These are phyloP conservation scores for Aegle marmelos DNA, from an alignment of 345 rosid genomes.

Conservation along the genomic window DNA sequence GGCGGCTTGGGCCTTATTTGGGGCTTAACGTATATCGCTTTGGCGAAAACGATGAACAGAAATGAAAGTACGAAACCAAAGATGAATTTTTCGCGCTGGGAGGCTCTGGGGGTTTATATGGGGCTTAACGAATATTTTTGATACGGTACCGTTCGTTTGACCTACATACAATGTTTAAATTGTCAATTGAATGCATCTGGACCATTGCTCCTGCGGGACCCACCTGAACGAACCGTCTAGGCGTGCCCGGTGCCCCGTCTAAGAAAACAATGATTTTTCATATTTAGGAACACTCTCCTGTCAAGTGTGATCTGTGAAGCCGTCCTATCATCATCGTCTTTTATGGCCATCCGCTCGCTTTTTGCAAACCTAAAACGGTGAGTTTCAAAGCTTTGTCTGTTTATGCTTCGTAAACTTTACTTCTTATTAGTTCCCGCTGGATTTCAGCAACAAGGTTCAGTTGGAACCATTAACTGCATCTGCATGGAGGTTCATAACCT, in stretches of 20 bases:
- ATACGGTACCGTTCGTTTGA: background rate
- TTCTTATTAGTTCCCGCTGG: background rate
- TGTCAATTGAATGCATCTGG: background rate
- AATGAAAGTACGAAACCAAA: background rate
- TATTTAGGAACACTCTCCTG: background rate
- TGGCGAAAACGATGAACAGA: background rate
- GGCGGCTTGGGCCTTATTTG: background rate
- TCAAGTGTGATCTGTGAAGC: background rate
- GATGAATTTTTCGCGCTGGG: background rate
- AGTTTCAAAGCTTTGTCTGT: background rate
- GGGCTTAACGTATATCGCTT: background rate
- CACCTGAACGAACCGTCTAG: background rate
- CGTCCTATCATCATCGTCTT: background rate
- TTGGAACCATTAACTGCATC: background rate
- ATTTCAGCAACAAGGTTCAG: conserved; percentile 4
- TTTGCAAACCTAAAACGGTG: conserved; percentile 12
- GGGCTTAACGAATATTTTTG: background rate
- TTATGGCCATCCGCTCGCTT: conserved; percentile 30
- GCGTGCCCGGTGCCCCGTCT: background rate
- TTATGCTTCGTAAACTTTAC: background rate
- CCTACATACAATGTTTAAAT: background rate
- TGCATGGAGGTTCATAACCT: conserved; percentile 25
- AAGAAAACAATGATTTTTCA: no score
- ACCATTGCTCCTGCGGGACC: background rate
- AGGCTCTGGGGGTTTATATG: conserved; percentile 3